These are phyloP conservation scores for Candida sphagnicola DNA, from an alignment of 805 yeast species.

Conservation along the genomic window DNA sequence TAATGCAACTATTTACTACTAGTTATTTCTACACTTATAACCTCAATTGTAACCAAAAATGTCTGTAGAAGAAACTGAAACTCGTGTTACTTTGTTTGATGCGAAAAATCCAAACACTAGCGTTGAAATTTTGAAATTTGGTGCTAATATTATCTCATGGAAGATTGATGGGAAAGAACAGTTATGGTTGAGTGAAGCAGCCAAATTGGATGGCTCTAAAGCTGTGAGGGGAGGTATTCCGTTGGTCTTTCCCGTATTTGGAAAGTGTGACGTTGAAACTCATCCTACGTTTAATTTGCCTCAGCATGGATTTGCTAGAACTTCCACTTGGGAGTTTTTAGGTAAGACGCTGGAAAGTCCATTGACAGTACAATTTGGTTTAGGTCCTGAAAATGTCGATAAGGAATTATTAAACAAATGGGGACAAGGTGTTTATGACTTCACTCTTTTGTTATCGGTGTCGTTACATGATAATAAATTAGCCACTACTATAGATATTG, in stretches of 20 bases:
- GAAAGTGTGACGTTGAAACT: constrained; percentile 52
- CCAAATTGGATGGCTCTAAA: constrained; percentile 84
- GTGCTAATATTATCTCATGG: constrained; percentile 92
- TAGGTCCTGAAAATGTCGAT: constrained; percentile 80
- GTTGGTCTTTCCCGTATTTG: constrained; percentile 90
- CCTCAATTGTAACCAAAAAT: constrained; percentile 22
- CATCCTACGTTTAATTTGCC: constrained; percentile 68
- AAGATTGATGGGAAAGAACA: constrained; percentile 64
- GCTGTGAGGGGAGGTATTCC: constrained; percentile 99
- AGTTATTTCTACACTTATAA: neutral
- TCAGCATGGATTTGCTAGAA: constrained; percentile 96
- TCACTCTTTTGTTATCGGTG: constrained; percentile 70
- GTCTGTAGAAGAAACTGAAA: constrained; percentile 66
- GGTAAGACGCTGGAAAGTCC: constrained; percentile 80
- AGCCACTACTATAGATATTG: constrained; percentile 69
- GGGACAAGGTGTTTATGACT: constrained; percentile 54
- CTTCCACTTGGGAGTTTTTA: constrained; percentile 86
- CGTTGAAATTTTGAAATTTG: constrained; percentile 73
- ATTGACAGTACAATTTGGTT: constrained; percentile 77
- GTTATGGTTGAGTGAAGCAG: constrained; percentile 75
- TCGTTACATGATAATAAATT: constrained; percentile 55
- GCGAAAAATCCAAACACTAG: constrained; percentile 49
- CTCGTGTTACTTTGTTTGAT: constrained; percentile 56
- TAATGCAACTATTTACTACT: no score
- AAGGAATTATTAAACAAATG: constrained; percentile 56